Percentiles rank a stretch among this genome's conserved stretches.
Evolutionary conservation across 2,329 filamentous ascomycete species (phyloP).

Genomic region (Akanthomyces dipterigenus): DNA sequence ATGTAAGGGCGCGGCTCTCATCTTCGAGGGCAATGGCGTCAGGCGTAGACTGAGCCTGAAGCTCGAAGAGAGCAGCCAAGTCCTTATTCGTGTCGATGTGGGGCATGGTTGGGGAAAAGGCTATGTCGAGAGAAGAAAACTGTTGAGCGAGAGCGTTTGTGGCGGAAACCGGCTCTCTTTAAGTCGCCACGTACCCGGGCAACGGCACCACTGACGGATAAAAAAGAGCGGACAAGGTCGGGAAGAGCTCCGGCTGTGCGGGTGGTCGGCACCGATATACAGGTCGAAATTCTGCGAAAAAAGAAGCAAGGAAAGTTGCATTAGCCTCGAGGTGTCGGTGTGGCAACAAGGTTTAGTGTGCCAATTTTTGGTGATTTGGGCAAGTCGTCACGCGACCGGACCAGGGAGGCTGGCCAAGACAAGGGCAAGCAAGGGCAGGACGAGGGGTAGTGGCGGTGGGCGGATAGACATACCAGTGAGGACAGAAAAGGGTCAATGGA

Average conservation of each 20-base stretch:
- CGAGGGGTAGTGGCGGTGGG: background rate
- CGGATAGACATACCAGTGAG: background rate
- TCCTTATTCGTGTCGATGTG: constrained; percentile 66
- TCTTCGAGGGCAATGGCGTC: constrained; percentile 67
- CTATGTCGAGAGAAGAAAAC: background rate
- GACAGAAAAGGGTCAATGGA: background rate
- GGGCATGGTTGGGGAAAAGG: constrained; percentile 39
- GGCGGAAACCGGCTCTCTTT: background rate
- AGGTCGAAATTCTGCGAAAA: background rate
- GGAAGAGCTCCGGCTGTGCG: background rate
- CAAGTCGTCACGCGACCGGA: constrained; percentile 10
- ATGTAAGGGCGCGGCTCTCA: constrained; percentile 59
- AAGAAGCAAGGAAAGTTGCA: background rate
- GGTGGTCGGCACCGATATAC: background rate
- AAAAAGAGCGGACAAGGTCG: background rate
- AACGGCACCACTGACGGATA: background rate
- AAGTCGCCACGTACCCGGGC: constrained; percentile 2
- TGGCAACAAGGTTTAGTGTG: constrained; percentile 11
- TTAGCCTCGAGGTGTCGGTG: constrained; percentile 9
- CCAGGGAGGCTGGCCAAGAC: background rate
- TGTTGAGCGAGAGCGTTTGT: background rate
- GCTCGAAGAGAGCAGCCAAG: constrained; percentile 62
- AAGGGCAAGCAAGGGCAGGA: background rate
- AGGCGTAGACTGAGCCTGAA: constrained; percentile 63
- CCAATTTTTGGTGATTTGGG: background rate